Percentiles rank a stretch among this genome's conserved stretches.
Evolutionary conservation across 305 asterid genomes (phyloP).

Genomic region (Fraxinus angustifolia): DNA sequence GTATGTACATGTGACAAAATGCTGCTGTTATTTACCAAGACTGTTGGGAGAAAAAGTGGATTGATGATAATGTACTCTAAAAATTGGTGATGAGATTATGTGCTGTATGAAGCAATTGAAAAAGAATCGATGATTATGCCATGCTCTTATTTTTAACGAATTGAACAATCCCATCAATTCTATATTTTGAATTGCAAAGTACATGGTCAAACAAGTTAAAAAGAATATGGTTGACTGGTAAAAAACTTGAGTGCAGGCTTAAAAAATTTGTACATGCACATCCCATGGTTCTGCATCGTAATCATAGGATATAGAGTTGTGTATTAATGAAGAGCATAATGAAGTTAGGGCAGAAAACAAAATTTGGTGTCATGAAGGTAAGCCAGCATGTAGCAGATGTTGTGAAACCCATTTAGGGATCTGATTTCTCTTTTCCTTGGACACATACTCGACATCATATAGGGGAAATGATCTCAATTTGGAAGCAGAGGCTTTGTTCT

Average conservation of each 20-base stretch:
- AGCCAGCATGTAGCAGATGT: not conserved
- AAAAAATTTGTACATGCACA: not conserved
- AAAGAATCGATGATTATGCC: not conserved
- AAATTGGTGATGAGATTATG: not conserved
- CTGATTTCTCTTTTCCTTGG: not conserved
- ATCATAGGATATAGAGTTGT: not conserved
- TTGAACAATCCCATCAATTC: not conserved
- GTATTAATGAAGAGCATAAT: not conserved
- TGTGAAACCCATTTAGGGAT: not conserved
- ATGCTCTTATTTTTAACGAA: not conserved
- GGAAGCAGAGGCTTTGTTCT: not conserved
- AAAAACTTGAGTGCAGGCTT: not conserved
- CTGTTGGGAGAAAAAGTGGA: not conserved
- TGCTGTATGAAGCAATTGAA: not conserved
- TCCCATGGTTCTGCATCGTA: not conserved
- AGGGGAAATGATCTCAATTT: not conserved
- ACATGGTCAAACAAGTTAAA: not conserved
- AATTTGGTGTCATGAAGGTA: not conserved
- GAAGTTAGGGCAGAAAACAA: not conserved
- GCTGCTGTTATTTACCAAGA: not conserved
- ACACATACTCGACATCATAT: not conserved
- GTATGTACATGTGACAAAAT: not conserved
- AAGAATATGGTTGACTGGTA: not conserved
- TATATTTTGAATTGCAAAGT: not conserved
- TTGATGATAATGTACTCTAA: not conserved